Evolutionary conservation across 2,329 filamentous ascomycete genomes (phyloP).

Genomic region (Xylariaceae sp.): DNA sequence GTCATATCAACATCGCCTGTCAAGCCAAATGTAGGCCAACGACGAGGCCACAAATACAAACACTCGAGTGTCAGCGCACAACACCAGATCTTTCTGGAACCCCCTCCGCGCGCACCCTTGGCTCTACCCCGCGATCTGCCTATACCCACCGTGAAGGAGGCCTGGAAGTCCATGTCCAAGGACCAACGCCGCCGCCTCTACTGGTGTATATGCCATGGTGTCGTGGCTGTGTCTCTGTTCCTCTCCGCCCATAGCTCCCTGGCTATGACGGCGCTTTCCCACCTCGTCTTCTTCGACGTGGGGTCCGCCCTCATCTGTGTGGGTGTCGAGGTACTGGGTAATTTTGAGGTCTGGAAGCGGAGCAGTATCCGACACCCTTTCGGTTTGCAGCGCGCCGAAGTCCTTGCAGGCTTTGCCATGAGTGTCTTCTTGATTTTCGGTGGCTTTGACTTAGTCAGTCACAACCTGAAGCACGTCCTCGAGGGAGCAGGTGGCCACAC

Average conservation of each 20-base stretch:
- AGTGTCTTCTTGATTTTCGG: constrained; percentile 96
- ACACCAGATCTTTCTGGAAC: constrained; percentile 95
- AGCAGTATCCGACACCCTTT: constrained; percentile 93
- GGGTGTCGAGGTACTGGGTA: constrained; percentile 85
- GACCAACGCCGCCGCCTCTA: constrained; percentile 79
- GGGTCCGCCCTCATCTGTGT: constrained; percentile 89
- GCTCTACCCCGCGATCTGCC: constrained; percentile 88
- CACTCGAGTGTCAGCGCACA: constrained; percentile 85
- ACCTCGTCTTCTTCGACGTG: constrained; percentile 93
- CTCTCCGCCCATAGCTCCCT: constrained; percentile 82
- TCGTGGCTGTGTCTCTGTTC: constrained; percentile 78
- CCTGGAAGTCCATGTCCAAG: constrained; percentile 81
- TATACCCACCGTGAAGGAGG: constrained; percentile 83
- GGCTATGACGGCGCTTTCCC: constrained; percentile 86
- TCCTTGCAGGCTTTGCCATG: constrained; percentile 92
- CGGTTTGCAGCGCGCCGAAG: constrained; percentile 85
- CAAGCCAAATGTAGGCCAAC: constrained; percentile 83
- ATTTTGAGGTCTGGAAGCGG: constrained; percentile 96
- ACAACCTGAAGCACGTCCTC: constrained; percentile 89
- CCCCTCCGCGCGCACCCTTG: constrained; percentile 76
- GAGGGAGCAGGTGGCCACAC: constrained; percentile 67
- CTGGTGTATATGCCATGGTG: constrained; percentile 87
- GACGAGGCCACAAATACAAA: constrained; percentile 95
- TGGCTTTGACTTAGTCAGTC: constrained; percentile 90
- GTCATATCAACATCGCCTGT: constrained; percentile 69